Base-by-base conservation (phyloP, 2,329 filamentous ascomycete genomes). In the Meredithiella fracta region DNA sequence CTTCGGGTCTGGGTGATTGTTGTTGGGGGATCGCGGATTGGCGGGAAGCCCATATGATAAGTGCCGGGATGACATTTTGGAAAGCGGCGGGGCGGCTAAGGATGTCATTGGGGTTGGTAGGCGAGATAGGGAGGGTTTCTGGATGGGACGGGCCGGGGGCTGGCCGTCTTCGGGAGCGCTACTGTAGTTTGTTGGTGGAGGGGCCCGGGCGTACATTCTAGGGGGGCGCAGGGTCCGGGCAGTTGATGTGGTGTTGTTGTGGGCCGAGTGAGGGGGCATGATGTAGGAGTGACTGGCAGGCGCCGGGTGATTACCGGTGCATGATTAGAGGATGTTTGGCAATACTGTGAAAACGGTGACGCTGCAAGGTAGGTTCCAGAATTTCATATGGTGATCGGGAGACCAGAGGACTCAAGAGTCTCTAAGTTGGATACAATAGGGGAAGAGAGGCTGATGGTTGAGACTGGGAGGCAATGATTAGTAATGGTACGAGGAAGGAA, bases 211-310 rank as follows among this genome's bases (percentile, higher is more conserved):
- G 31, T 55, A 56, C 8, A 51, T 15, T 44, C 47, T 17, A 1
- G 47, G 54, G 5, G 37, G 23, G 15, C 54, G 34, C n/a, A 56
- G 54, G 17, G 20, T 23, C 15, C 54, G 54, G 23, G 54, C 54
- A 26, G 54, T 56, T 17, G 54, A 56, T 9, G n/a, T 51, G 15
- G 34, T 17, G 34, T 56, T 56, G 17, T 23, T 42, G 26, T 56
- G 54, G 47, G 54, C 47, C 3, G 54, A 52, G 29, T 47, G 54
- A 20, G 54, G 54, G 29, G 54, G 47, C 54, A 56, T 56, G 23
- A 44, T 47, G 11, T 44, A 22, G 40, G 40, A 17, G n/a, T 17
- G 15, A 8, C 17, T 44, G 40, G 40, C 20, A 11, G 11, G 29
- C 29, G 29, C 29, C 29, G 29, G 29, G 5, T 4, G 40, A 44